Percentiles rank a stretch among this genome's conserved stretches.
phyloP scores from a whole-genome alignment of 2,329 filamentous ascomycete genomes.

The Ascochyta clinopodiicola region DNA sequence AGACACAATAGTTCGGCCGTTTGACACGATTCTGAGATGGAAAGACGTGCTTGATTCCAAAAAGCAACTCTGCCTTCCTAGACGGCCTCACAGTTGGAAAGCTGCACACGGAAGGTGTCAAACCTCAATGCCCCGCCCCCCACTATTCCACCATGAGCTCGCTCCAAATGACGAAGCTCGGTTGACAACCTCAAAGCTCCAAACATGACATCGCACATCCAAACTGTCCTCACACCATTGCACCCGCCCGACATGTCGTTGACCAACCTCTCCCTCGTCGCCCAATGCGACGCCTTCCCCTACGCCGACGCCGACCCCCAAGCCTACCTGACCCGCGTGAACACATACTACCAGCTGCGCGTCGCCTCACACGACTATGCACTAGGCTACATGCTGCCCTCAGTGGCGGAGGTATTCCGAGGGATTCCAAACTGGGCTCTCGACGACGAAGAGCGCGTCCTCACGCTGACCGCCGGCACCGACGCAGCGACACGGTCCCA shows the following conservation, averaged over 20 bases:
- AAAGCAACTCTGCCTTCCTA: not conserved
- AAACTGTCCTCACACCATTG: not conserved
- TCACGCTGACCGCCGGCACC: slow-evolving; percentile 67
- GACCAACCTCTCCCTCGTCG: slow-evolving; percentile 62
- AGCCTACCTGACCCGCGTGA: slow-evolving; percentile 61
- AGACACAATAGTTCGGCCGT: not conserved
- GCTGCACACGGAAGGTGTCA: not conserved
- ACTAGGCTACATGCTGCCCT: slow-evolving; percentile 66
- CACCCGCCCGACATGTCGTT: slow-evolving; percentile 38
- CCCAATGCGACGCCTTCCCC: slow-evolving; percentile 76
- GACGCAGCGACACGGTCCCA: slow-evolving; percentile 69
- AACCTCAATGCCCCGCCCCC: slow-evolving; percentile 32
- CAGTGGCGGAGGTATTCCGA: slow-evolving; percentile 64
- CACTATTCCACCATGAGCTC: slow-evolving; percentile 15
- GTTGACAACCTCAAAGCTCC: not conserved
- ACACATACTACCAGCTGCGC: slow-evolving; percentile 68
- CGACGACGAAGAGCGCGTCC: slow-evolving; percentile 64
- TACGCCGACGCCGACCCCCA: slow-evolving; percentile 69
- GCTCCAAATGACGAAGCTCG: slow-evolving; percentile 20
- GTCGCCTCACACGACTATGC: slow-evolving; percentile 67
- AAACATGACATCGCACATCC: slow-evolving; percentile 2
- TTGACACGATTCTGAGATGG: not conserved
- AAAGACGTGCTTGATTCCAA: not conserved
- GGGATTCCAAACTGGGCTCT: slow-evolving; percentile 68
- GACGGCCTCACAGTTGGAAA: not conserved